These are phyloP conservation scores for Tricholoma matsutake DNA, from an alignment of 768 basidiomycete genomes.

Conservation along the genomic window DNA sequence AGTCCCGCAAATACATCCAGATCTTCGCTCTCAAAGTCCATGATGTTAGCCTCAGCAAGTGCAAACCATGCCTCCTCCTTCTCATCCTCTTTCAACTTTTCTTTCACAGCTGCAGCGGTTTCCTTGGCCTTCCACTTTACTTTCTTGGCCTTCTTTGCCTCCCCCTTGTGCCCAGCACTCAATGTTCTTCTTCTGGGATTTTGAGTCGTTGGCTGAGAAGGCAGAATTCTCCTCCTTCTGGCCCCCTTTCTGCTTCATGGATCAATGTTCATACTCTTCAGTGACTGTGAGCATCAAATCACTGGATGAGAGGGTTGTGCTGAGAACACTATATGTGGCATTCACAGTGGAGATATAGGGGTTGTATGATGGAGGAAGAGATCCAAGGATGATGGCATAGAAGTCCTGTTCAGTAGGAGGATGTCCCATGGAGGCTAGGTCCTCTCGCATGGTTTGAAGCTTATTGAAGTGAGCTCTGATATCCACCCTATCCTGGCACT, in stretches of 20 bases:
- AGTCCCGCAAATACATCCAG: not conserved
- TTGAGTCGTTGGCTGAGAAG: conserved; percentile 13
- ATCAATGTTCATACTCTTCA: conserved; percentile 25
- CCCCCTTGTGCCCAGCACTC: conserved; percentile 21
- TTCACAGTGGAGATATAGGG: conserved; percentile 27
- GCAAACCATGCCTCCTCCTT: conserved; percentile 6
- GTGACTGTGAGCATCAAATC: conserved; percentile 19
- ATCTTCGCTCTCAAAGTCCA: conserved; percentile 3
- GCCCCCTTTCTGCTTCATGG: conserved; percentile 13
- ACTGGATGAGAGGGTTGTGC: too few relatives aligned
- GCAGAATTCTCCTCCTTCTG: conserved; percentile 25
- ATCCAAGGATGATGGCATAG: conserved; percentile 30
- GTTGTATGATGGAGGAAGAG: conserved; percentile 33
- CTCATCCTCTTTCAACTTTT: conserved; percentile 9
- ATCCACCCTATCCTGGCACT: conserved; percentile 28
- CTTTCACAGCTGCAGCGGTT: conserved; percentile 2
- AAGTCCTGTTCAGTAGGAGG: conserved; percentile 29
- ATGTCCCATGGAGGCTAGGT: conserved; percentile 31
- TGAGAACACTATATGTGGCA: conserved; percentile 20
- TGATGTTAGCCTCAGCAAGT: not conserved
- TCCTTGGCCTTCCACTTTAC: not conserved
- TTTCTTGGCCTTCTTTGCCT: too few relatives aligned
- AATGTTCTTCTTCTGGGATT: conserved; percentile 11
- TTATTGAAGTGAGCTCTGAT: too few relatives aligned
- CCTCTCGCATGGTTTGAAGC: conserved; percentile 26